Evolutionary conservation across 768 basidiomycete species (phyloP), one percentile per base, ranked within the genome.

Genomic region (Paxillus rubicundulus): DNA sequence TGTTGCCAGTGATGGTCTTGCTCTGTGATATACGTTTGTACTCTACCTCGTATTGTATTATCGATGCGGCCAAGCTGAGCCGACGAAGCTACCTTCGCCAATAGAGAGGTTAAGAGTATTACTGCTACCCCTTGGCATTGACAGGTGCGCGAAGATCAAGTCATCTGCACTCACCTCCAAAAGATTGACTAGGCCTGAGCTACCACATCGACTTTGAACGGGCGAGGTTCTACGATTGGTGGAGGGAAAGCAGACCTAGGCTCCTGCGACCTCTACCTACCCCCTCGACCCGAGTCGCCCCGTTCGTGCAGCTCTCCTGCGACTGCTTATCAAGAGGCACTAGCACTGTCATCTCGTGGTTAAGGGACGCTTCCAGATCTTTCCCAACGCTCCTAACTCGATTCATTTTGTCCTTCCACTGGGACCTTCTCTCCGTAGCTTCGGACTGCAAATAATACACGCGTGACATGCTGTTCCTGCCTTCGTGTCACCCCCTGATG

Each of bases 161-260:
- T 7, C 49, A 45, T 18, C 39, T 24, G 17, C 42, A 14, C 36
- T 36, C 36, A n/a, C 24, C 47, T 32, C 55, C 44, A 56, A 43
- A 54, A 47, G 38, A 28, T 47, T 40, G 2, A 34, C 9, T 38
- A 8, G 53, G 61, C 42, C 43, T 48, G 41, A 55, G 59, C 34
- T 60, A 59, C 39, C 56, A 42, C 49, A 53, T 70, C 32, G 55
- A 70, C 47, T 74, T 73, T 55, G 74, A 75, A 54, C 54, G 63
- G n/a, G 69, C 70, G 5, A n/a, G n/a, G 68, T 76, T 65, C 75
- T 68, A 44, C 75, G 72, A n/a, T n/a, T n/a, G n/a, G n/a, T n/a
- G n/a, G n/a, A n/a, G n/a, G n/a, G n/a, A n/a, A n/a, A n/a, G n/a
- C n/a, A n/a, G n/a, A n/a, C n/a, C n/a, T n/a, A n/a, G n/a, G n/a